Base-by-base conservation (phyloP, 345 rosid species). In the Pistacia atlantica region DNA sequence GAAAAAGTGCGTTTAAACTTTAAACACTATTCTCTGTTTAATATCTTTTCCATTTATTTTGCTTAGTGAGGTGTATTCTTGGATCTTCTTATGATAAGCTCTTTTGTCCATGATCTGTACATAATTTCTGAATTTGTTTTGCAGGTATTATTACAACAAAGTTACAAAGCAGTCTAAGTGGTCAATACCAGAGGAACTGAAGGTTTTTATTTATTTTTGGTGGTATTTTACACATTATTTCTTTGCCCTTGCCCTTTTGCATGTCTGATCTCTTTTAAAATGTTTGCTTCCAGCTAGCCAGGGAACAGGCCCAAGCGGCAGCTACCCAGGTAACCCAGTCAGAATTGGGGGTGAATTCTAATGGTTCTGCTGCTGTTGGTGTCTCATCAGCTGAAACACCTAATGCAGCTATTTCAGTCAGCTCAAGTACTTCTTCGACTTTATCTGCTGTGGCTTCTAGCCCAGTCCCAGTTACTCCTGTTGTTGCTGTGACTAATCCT, bases 111-210 rank as follows among this genome's bases (percentile, higher is more conserved):
- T 66, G 18, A 13, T 66, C 25, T 11, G 10, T 18, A 8, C 56
- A 25, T 75, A 62, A 75, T 71, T 11, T 18, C 56, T 35, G 49
- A 58, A 66, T 79, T 54, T 25, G 55, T 78, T 80, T 63, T 76
- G 75, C 88, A 96, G 99, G 81, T 96, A 96, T 82, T 96, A 93
- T 78, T 92, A 93, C 83, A 93, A 96, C 86, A 96, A 96, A 90
- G 84, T 87, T 74, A 92, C 99, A 52, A 93, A 92, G 80, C 90
- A 92, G 80, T 96, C 99, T 55, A 92, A 92, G 87, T 96, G 99
- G 99, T 80, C 99, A 72, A 88, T 96, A 38, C 99, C 97, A 14
- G 98, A 96, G 72, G 99, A 96, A 74, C 82, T 96, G 87, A 92
- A 90, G 98, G 99, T 96, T 72, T 51, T 72, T 33, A 68, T 33